phyloP scores from a whole-genome alignment of 306 rosid species.

The Quercus berberidifolia region DNA sequence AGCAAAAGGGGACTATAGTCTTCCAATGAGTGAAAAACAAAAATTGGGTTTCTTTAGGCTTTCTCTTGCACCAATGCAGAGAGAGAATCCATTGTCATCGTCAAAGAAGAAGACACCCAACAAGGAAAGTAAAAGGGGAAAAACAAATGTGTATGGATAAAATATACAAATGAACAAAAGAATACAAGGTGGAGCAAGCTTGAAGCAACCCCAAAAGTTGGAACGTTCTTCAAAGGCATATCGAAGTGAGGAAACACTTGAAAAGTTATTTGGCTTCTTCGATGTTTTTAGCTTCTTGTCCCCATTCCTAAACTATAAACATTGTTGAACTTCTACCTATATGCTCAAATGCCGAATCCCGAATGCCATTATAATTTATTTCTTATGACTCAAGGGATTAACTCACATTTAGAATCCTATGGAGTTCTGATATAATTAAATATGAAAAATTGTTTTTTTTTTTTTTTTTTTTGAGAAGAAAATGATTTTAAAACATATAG shows the following conservation, averaged over 20 bases:
- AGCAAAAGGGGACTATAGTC: conserved; percentile 11
- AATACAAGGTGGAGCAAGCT: conserved; percentile 36
- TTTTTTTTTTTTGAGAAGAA: no score
- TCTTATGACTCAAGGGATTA: conserved; percentile 2
- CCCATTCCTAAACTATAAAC: not conserved
- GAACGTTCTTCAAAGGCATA: conserved; percentile 56
- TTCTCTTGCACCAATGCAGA: conserved; percentile 74
- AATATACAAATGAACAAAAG: conserved; percentile 22
- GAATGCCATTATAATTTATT: conserved; percentile 9
- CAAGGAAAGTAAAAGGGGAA: conserved; percentile 38
- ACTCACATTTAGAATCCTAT: conserved; percentile 25
- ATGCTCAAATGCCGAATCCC: not conserved
- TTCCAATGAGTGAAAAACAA: conserved; percentile 21
- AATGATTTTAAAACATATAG: no score
- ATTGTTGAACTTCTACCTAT: not conserved
- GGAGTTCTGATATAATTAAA: not conserved
- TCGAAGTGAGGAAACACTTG: conserved; percentile 21
- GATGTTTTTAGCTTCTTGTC: conserved; percentile 27
- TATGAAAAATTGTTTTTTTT: not conserved
- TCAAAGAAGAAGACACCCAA: conserved; percentile 65
- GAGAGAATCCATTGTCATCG: conserved; percentile 44
- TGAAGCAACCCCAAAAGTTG: conserved; percentile 48
- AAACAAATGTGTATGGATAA: conserved; percentile 4
- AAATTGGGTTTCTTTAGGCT: conserved; percentile 38
- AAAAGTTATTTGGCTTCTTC: conserved; percentile 35